phyloP scores from a whole-genome alignment of 192 early-diverging fungal genomes.

The Gamsiella multidivaricata region DNA sequence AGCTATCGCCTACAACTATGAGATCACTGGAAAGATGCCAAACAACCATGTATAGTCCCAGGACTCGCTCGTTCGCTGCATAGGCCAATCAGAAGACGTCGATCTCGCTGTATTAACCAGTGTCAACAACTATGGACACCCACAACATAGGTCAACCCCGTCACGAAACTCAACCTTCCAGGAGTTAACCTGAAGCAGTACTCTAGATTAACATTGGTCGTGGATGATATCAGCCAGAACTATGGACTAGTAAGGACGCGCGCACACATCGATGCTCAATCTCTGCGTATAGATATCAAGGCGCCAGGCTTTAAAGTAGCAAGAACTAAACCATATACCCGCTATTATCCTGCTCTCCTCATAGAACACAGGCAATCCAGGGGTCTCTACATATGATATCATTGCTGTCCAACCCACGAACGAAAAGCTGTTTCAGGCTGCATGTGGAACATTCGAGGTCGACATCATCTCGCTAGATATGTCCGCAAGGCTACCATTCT shows the following conservation, averaged over 20 bases:
- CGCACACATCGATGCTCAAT: too few species aligned
- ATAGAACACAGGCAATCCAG: constrained; percentile 43
- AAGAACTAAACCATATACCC: too few species aligned
- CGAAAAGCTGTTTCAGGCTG: constrained; percentile 78
- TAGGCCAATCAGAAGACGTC: neutral
- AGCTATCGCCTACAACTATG: constrained; percentile 66
- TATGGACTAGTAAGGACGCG: constrained; percentile 60
- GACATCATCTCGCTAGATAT: constrained; percentile 88
- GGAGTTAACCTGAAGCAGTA: constrained; percentile 61
- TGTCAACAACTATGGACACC: too few species aligned
- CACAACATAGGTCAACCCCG: constrained; percentile 50
- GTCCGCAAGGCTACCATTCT: constrained; percentile 71
- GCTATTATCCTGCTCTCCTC: constrained; percentile 5
- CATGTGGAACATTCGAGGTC: constrained; percentile 74
- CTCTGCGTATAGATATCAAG: too few species aligned
- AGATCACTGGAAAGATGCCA: constrained; percentile 57
- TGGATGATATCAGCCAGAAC: constrained; percentile 68
- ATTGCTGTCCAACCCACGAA: constrained; percentile 77
- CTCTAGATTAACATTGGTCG: constrained; percentile 66
- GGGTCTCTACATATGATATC: constrained; percentile 68
- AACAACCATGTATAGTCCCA: constrained; percentile 38
- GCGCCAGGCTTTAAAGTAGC: too few species aligned
- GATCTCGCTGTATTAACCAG: too few species aligned
- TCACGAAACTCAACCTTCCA: constrained; percentile 48
- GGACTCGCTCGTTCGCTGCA: neutral